phyloP scores from a whole-genome alignment of 2,329 filamentous ascomycete species.

The Ophiostoma australiae region DNA sequence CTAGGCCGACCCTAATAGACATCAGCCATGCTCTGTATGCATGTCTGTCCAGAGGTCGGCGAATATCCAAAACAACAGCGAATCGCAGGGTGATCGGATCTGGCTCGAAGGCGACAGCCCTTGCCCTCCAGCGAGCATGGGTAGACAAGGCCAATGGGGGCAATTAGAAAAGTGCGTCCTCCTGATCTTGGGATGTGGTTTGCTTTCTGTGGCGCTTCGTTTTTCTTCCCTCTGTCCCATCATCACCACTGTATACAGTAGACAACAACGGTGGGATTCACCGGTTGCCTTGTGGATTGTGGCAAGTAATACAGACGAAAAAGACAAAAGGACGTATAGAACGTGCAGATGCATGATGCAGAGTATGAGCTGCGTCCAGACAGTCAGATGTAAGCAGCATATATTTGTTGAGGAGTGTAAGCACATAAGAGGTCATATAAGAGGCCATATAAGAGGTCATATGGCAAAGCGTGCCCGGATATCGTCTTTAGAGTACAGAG shows the following conservation, averaged over 20 bases:
- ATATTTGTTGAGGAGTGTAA: not conserved
- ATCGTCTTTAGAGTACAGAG: not conserved
- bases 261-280: not conserved
- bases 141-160: not conserved
- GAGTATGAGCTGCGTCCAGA: not conserved
- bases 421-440: not conserved
- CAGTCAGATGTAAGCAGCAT: not conserved
- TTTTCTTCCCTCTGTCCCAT: not conserved
- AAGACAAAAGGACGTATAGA: not conserved
- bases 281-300: not conserved
- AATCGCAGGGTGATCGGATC: not conserved
- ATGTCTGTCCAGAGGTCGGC: not conserved
- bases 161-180: not conserved
- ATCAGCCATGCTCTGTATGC: not conserved
- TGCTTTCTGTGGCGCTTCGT: not conserved
- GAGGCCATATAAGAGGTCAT: not conserved
- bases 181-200: not conserved
- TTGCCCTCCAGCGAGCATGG: not conserved
- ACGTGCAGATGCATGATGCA: conserved; percentile 9
- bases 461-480: not conserved
- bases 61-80: not conserved
- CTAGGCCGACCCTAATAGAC: not conserved
- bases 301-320: not conserved
- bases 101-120: not conserved
- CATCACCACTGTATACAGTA: not conserved